A percentile compares a stretch with the other conserved stretches of the same genome.
These are phyloP conservation scores for Phytophthora colocasiae DNA, from an alignment of 352 stramenopile genomes.

Conservation along the genomic window DNA sequence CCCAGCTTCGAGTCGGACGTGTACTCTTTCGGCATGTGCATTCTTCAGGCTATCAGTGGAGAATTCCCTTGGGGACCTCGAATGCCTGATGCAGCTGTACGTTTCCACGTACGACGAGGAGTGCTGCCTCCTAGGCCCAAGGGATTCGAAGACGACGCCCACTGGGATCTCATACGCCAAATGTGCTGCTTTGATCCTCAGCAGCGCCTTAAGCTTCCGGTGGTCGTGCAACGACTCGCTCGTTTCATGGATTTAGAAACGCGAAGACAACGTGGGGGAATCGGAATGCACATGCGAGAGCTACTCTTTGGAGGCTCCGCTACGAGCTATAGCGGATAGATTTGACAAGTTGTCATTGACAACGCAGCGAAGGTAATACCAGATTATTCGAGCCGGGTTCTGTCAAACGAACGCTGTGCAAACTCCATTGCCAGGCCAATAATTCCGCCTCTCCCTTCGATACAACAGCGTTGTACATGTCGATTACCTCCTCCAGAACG, in stretches of 20 bases:
- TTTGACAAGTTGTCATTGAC: no score
- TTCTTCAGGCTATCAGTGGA: constrained; percentile 37
- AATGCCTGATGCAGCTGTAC: constrained; percentile 39
- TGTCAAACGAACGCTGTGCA: constrained; percentile 5
- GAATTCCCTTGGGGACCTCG: constrained; percentile 35
- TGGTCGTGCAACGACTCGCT: constrained; percentile 42
- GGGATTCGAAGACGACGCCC: constrained; percentile 30
- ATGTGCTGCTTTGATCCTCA: constrained; percentile 46
- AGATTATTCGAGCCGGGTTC: background rate
- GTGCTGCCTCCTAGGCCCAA: constrained; percentile 33
- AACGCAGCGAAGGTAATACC: no score
- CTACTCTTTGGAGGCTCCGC: constrained; percentile 30
- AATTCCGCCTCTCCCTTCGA: constrained; percentile 16
- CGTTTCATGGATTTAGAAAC: constrained; percentile 38
- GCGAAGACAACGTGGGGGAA: constrained; percentile 28
- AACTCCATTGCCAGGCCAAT: constrained; percentile 20
- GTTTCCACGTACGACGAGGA: constrained; percentile 37
- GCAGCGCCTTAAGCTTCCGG: constrained; percentile 36
- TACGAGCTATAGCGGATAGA: constrained; percentile 17
- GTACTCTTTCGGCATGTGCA: constrained; percentile 49
- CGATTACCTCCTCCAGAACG: background rate
- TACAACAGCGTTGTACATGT: constrained; percentile 2
- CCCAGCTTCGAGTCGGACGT: constrained; percentile 43
- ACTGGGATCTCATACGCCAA: constrained; percentile 36
- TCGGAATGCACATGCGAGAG: constrained; percentile 27